These are phyloP conservation scores for Wickerhamiella nectarea DNA, from an alignment of 805 yeast species.

Conservation along the genomic window DNA sequence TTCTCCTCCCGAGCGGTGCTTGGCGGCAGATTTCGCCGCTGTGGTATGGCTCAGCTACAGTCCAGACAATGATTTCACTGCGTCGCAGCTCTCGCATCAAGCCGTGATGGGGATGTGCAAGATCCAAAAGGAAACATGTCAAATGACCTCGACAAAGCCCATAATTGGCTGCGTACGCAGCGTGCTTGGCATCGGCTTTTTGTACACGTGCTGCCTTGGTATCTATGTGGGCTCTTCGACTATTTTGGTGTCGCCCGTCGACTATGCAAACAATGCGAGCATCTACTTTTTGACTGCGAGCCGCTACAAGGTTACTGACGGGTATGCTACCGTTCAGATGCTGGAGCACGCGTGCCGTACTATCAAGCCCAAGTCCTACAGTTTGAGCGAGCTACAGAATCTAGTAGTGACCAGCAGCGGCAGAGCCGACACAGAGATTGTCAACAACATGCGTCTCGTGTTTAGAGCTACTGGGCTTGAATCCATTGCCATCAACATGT, in stretches of 20 bases:
- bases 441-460: conserved; percentile 41
- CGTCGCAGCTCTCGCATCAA: conserved; percentile 42
- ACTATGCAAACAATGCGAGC: conserved; percentile 60
- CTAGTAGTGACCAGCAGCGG: conserved; percentile 61
- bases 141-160: conserved; percentile 55
- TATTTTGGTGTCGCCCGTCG: conserved; percentile 60
- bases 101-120: conserved; percentile 68
- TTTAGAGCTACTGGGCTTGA: conserved; percentile 54
- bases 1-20: conserved; percentile 16
- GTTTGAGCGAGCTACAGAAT: conserved; percentile 54
- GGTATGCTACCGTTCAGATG: conserved; percentile 74
- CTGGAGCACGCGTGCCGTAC: conserved; percentile 55
- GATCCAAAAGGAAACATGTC: conserved; percentile 83
- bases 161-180: conserved; percentile 80
- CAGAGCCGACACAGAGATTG: conserved; percentile 53
- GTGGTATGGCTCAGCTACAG: conserved; percentile 58
- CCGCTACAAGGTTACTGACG: conserved; percentile 69
- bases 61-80: conserved; percentile 55
- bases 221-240: conserved; percentile 80
- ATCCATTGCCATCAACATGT: conserved; percentile 56
- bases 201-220: conserved; percentile 75
- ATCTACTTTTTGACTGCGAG: conserved; percentile 58
- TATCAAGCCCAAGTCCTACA: conserved; percentile 46
- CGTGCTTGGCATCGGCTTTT: conserved; percentile 72
- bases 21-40: conserved; percentile 34